Conservation (phyloP, 768 basidiomycete species). For the Rhizopogon vesiculosus region DNA sequence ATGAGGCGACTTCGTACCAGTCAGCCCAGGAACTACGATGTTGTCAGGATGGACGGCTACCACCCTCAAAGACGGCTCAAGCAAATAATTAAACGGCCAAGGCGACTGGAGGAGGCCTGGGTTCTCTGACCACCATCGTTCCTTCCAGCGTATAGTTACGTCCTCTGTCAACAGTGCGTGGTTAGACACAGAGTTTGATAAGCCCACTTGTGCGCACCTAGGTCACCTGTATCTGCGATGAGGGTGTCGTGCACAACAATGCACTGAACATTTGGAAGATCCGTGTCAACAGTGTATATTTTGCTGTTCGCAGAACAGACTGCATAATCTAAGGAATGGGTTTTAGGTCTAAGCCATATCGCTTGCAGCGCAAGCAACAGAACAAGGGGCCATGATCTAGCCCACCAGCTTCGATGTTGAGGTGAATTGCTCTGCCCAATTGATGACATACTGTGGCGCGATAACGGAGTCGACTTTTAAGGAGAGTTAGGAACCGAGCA, state of each 20-base stretch:
- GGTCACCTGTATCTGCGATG: constrained; percentile 45
- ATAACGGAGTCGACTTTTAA: no score
- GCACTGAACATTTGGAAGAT: constrained; percentile 51
- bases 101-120: constrained; percentile 13
- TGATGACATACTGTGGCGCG: not conserved
- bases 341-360: not conserved
- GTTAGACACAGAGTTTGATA: not conserved
- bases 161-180: constrained; percentile 14
- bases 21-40: constrained; percentile 67
- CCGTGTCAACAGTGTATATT: constrained; percentile 69
- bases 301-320: constrained; percentile 48
- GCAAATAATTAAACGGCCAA: constrained; percentile 17
- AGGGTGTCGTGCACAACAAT: constrained; percentile 46
- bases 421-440: not conserved
- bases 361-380: not conserved
- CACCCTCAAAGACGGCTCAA: constrained; percentile 15
- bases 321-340: constrained; percentile 34
- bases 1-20: constrained; percentile 39
- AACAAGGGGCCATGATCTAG: not conserved
- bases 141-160: constrained; percentile 20
- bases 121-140: not conserved
- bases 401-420: not conserved
- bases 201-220: constrained; percentile 33
- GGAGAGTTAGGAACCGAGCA: no score
- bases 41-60: constrained; percentile 28